Conservation (phyloP, 2,329 filamentous ascomycete species). For the Didymella glomerata region DNA sequence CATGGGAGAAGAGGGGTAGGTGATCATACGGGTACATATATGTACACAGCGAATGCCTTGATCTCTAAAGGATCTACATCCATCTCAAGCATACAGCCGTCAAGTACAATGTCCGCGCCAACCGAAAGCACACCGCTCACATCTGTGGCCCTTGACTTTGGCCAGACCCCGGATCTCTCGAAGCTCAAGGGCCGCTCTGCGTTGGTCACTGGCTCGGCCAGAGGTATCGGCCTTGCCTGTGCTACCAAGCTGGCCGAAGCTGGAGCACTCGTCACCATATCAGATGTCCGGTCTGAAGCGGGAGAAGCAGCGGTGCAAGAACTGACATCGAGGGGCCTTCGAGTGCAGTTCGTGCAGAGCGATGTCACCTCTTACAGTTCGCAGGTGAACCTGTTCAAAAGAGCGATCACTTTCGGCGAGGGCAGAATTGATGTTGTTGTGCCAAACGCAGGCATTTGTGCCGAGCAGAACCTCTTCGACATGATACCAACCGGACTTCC, state of each 20-base stretch:
- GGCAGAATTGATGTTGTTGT: conserved; percentile 44
- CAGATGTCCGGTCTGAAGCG: conserved; percentile 30
- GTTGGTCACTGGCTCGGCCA: conserved; percentile 39
- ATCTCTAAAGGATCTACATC: background rate
- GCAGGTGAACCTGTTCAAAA: conserved; percentile 43
- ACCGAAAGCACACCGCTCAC: conserved; percentile 3
- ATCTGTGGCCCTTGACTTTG: conserved; percentile 23
- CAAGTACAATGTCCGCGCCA: background rate
- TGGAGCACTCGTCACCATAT: conserved; percentile 38
- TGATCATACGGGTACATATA: background rate
- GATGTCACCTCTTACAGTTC: conserved; percentile 44
- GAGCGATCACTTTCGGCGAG: conserved; percentile 36
- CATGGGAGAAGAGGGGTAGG: conserved; percentile 1
- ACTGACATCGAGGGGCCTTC: conserved; percentile 26
- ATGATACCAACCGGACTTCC: conserved; percentile 25
- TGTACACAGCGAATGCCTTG: background rate
- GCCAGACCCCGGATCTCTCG: conserved; percentile 23
- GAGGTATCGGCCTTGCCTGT: conserved; percentile 40
- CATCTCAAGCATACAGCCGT: background rate
- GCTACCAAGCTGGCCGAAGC: conserved; percentile 29
- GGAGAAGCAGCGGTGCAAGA: conserved; percentile 23
- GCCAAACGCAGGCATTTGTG: conserved; percentile 42
- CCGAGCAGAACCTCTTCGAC: conserved; percentile 34
- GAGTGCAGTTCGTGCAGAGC: conserved; percentile 42
- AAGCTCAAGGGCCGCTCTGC: conserved; percentile 31